Percentiles rank a stretch among this genome's conserved stretches.
Conservation (phyloP, 2,329 filamentous ascomycete genomes). For the Diaporthe eres region DNA sequence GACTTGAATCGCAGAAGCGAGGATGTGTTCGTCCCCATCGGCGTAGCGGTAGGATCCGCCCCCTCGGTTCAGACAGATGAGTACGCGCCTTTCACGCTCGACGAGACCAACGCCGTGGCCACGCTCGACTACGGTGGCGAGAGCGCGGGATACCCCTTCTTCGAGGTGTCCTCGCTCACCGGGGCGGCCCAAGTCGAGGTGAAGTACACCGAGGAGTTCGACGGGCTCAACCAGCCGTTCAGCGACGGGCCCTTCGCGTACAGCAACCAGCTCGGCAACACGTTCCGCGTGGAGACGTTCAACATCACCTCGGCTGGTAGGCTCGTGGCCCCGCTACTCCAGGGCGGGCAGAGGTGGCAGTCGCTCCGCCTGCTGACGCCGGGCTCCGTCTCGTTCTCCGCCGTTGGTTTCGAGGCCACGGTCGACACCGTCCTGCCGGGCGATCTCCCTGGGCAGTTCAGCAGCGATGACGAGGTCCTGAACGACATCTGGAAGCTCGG, state of each 20-base stretch:
- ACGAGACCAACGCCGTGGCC: conserved; percentile 29
- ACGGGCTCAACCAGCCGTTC: conserved; percentile 47
- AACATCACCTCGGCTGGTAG: conserved; percentile 50
- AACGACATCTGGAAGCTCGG: conserved; percentile 26
- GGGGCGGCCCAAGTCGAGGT: conserved; percentile 52
- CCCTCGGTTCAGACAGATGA: background rate
- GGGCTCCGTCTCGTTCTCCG: conserved; percentile 18
- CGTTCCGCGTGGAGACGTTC: conserved; percentile 56
- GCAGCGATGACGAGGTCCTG: conserved; percentile 21
- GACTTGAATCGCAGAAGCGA: background rate
- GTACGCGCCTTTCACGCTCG: conserved; percentile 16
- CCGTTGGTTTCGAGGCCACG: conserved; percentile 2
- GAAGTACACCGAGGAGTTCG: conserved; percentile 53
- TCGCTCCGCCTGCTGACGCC: conserved; percentile 30
- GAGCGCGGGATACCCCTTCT: conserved; percentile 52
- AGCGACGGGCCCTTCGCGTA: conserved; percentile 51
- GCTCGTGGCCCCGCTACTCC: conserved; percentile 6
- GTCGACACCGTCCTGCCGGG: conserved; percentile 1
- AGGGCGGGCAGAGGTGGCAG: conserved; percentile 29
- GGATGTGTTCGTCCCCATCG: background rate
- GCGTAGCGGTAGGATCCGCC: background rate
- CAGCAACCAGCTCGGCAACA: conserved; percentile 49
- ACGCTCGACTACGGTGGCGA: conserved; percentile 53
- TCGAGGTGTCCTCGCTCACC: conserved; percentile 48
- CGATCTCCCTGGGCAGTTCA: conserved; percentile 10